Evolutionary conservation across 1,284 basidiomycete species (phyloP).

Genomic region (Malassezia globosa): DNA sequence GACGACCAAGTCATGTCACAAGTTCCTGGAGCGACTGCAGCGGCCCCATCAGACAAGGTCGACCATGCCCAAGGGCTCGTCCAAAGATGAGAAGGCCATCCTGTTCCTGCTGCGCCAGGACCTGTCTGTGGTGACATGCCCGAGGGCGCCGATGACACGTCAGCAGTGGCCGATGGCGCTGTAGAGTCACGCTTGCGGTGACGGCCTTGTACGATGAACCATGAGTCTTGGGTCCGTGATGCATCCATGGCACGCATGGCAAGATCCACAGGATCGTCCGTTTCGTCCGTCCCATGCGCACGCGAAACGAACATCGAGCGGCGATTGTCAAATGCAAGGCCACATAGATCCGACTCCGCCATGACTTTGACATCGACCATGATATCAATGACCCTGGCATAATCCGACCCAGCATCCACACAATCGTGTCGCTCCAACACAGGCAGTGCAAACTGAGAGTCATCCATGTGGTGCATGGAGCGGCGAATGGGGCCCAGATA

Average conservation of each 20-base stretch:
- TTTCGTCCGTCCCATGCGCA: not conserved
- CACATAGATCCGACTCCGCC: slow-evolving; percentile 51
- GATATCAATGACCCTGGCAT: slow-evolving; percentile 65
- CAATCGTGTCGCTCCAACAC: slow-evolving; percentile 71
- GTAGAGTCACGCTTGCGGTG: not conserved
- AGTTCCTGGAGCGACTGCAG: too few species aligned
- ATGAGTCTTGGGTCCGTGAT: not conserved
- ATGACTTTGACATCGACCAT: slow-evolving; percentile 62
- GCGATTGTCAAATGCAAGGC: slow-evolving; percentile 30
- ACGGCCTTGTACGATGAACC: not conserved
- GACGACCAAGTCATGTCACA: too few species aligned
- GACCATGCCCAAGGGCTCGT: not conserved
- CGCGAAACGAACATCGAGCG: slow-evolving; percentile 26
- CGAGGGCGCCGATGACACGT: too few species aligned
- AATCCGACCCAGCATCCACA: slow-evolving; percentile 72
- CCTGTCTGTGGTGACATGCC: too few species aligned
- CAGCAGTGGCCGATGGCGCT: too few species aligned
- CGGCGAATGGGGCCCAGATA: slow-evolving; percentile 74
- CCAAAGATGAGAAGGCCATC: not conserved
- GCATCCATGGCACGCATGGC: slow-evolving; percentile 34
- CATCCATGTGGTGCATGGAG: slow-evolving; percentile 39
- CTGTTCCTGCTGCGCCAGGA: too few species aligned
- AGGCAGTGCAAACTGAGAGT: slow-evolving; percentile 19
- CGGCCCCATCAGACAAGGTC: too few species aligned
- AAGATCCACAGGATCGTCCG: slow-evolving; percentile 34